Evolutionary conservation across 371 early-diverging fungal species (phyloP), one percentile per base, ranked within the genome.

Genomic region (Capillidium rhysosporum): DNA sequence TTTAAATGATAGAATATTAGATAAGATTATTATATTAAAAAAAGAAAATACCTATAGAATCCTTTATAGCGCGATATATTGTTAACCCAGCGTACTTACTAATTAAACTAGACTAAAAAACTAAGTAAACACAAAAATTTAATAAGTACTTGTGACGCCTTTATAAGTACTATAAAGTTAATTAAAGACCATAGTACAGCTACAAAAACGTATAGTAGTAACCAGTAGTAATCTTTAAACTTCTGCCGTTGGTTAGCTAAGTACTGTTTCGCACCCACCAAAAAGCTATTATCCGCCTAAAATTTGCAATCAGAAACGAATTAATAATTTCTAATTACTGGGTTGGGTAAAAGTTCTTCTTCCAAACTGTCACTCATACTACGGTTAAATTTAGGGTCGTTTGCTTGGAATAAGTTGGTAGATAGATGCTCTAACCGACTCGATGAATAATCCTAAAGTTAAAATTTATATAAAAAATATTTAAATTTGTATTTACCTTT

Each of bases 1-100:
- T 29, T 47, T 14, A 47, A 47, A 47, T 21, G 25, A 7, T 25
- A 45, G 23, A 45, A 20, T 7, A 20, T 16, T 12, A 47, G 23
- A 21, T 10, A 23, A 47, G 14, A 47, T 26, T 16, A 5, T 47
- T 47, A 14, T 4, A 9, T 24, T 21, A 9, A n/a, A 7, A n/a
- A n/a, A 16, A 16, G 8, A 26, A 26, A 2, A 16, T 51, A 51
- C 51, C 7, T 29, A 51, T n/a, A 23, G 25, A 25, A 9, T 39
- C 51, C 51, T 51, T 29, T 16, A 51, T 51, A 10, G 51, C 51
- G 38, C 51, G 51, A 34, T 16, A 51, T 10, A 51, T 29, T 12
- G 51, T 31, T 14, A 18, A 12, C 4, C 25, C 14, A 16, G 51
- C 38, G 34, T 51, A 39, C 16, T 39, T 39, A 14, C n/a, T 18